Percentiles rank a stretch among this genome's conserved stretches.
phyloP scores from a whole-genome alignment of 2,329 filamentous ascomycete genomes.

The Blumeria graminis region DNA sequence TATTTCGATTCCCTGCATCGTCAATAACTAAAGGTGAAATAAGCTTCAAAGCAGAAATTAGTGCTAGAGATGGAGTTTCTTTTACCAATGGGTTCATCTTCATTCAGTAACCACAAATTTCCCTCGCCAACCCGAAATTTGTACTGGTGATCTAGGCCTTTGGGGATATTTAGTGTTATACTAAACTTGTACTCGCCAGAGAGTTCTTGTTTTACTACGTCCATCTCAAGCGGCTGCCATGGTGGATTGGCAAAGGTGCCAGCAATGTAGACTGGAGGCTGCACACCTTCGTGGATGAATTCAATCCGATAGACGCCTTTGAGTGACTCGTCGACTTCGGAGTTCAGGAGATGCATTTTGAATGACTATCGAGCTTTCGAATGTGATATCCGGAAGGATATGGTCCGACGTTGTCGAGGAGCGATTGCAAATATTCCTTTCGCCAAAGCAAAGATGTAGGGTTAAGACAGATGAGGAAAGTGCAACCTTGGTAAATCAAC shows the following conservation, averaged over 20 bases:
- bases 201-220: slow-evolving; percentile 22
- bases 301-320: slow-evolving; percentile 19
- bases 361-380: neutral
- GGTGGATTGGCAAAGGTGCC: slow-evolving; percentile 41
- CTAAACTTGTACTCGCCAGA: slow-evolving; percentile 31
- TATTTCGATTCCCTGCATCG: slow-evolving; percentile 27
- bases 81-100: slow-evolving; percentile 32
- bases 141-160: slow-evolving; percentile 42
- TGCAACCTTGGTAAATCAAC: no score
- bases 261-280: slow-evolving; percentile 45
- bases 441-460: no score
- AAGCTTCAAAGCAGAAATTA: neutral
- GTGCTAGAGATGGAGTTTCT: neutral
- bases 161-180: slow-evolving; percentile 27
- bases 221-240: slow-evolving; percentile 47
- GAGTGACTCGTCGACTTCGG: neutral
- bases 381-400: no score
- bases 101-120: slow-evolving; percentile 48
- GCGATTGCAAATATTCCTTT: no score
- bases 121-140: slow-evolving; percentile 45
- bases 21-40: slow-evolving; percentile 20
- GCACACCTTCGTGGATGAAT: slow-evolving; percentile 32
- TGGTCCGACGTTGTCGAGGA: no score
- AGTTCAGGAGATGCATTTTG: neutral
- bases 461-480: no score